Evolutionary conservation across 495 filamentous ascomycete species (phyloP).

Genomic region (Aspergillus taichungensis): DNA sequence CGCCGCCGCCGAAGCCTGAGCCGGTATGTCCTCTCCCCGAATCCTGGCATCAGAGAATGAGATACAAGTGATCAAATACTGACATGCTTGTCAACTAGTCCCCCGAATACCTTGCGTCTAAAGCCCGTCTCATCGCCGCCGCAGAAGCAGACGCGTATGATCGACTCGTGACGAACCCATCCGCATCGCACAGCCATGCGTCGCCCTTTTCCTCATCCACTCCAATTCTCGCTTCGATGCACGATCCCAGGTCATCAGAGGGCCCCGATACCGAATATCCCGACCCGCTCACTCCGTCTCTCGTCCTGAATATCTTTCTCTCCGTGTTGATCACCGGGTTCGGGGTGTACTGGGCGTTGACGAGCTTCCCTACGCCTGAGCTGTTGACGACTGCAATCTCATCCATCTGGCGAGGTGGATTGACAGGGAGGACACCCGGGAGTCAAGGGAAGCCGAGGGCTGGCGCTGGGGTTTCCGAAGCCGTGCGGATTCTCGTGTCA

Average conservation of each 20-base stretch:
- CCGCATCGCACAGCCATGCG: conserved; percentile 1
- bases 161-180: conserved; percentile 41
- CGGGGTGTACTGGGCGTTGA: conserved; percentile 41
- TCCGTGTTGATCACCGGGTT: conserved; percentile 39
- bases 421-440: conserved; percentile 29
- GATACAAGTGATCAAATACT: neutral
- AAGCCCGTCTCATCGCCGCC: conserved; percentile 72
- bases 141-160: conserved; percentile 74
- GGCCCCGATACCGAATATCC: conserved; percentile 38
- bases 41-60: neutral
- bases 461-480: conserved; percentile 20
- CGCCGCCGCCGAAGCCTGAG: conserved; percentile 67
- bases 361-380: conserved; percentile 43
- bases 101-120: conserved; percentile 79
- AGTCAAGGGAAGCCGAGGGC: conserved; percentile 21
- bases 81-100: conserved; percentile 40
- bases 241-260: conserved; percentile 22
- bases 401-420: conserved; percentile 50
- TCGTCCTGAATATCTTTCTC: conserved; percentile 41
- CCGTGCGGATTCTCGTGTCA: conserved; percentile 31
- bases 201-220: conserved; percentile 46
- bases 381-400: conserved; percentile 28
- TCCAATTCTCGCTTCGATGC: conserved; percentile 15
- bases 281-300: conserved; percentile 33
- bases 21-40: conserved; percentile 46